Evolutionary conservation across 1,284 basidiomycete genomes (phyloP).

Genomic region (Butyriboletus appendiculatus): DNA sequence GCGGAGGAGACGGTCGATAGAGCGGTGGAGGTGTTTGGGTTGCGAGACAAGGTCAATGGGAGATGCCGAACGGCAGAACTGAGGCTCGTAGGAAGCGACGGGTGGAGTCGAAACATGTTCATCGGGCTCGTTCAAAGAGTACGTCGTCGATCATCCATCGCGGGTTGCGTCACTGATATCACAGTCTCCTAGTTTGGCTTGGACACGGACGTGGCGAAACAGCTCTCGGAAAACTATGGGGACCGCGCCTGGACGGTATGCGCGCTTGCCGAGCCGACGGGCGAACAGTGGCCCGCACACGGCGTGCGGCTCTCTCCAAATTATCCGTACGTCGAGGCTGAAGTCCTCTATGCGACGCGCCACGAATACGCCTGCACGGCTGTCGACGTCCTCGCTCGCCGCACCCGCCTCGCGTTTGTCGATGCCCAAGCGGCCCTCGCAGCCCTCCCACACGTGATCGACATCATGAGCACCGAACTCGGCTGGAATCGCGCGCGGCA

Average conservation of each 20-base stretch:
- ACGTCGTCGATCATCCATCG: constrained; percentile 21
- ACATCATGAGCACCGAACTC: constrained; percentile 89
- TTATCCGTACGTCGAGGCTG: constrained; percentile 93
- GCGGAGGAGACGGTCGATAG: constrained; percentile 93
- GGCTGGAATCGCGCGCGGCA: constrained; percentile 69
- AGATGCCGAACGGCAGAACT: constrained; percentile 83
- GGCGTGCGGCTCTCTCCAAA: constrained; percentile 75
- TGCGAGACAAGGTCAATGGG: constrained; percentile 56
- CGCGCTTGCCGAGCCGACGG: constrained; percentile 78
- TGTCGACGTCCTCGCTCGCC: constrained; percentile 90
- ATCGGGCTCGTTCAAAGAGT: constrained; percentile 93
- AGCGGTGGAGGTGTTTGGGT: constrained; percentile 78
- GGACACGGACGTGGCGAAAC: constrained; percentile 91
- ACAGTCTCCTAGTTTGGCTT: constrained; percentile 66
- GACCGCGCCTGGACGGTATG: constrained; percentile 97
- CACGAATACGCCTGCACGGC: constrained; percentile 93
- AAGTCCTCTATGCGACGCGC: constrained; percentile 88
- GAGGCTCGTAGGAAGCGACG: constrained; percentile 90
- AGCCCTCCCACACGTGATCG: constrained; percentile 84
- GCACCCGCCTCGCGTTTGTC: constrained; percentile 91
- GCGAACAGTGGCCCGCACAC: constrained; percentile 82
- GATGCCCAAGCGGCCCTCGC: constrained; percentile 88
- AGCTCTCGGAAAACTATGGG: constrained; percentile 93
- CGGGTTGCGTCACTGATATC: background rate
- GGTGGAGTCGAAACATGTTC: constrained; percentile 96